Percentiles rank a stretch among this genome's conserved stretches.
Conservation (phyloP, 2,329 filamentous ascomycete species). For the Fusarium virguliforme region DNA sequence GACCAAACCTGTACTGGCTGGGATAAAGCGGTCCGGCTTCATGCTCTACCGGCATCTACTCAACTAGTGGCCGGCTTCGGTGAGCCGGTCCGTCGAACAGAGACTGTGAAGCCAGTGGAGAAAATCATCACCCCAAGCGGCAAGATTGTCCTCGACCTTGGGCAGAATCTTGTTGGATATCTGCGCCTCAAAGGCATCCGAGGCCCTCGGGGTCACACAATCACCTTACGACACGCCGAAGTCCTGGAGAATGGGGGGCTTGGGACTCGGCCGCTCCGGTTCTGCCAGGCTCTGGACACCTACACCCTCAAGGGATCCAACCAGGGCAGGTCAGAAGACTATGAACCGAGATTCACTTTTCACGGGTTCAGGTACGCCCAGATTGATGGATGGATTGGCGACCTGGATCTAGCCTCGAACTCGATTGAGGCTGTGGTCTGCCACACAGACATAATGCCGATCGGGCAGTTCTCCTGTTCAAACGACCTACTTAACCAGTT, state of each 20-base stretch:
- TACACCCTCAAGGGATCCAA: conserved; percentile 25
- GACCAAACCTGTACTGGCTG: not conserved
- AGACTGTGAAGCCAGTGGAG: conserved; percentile 50
- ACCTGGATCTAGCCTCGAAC: conserved; percentile 49
- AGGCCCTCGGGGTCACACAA: conserved; percentile 57
- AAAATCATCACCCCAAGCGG: conserved; percentile 57
- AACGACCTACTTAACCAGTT: conserved; percentile 63
- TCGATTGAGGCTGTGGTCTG: conserved; percentile 50
- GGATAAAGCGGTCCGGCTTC: no score
- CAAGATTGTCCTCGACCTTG: conserved; percentile 66
- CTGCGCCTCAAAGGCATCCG: conserved; percentile 56
- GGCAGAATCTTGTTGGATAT: conserved; percentile 70
- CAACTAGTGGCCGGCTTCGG: conserved; percentile 58
- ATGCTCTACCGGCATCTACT: not conserved
- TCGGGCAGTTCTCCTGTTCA: no score
- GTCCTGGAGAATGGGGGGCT: conserved; percentile 66
- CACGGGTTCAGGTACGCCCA: conserved; percentile 70
- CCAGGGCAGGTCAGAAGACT: conserved; percentile 46
- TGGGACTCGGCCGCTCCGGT: conserved; percentile 58
- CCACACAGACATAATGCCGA: conserved; percentile 65
- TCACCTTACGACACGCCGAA: conserved; percentile 65
- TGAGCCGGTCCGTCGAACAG: conserved; percentile 58
- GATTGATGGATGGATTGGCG: conserved; percentile 60
- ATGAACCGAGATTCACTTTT: conserved; percentile 67
- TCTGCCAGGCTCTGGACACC: conserved; percentile 59